Evolutionary conservation across 176 grass and related monocot genomes (phyloP).

Genomic region (Oryza coarctata): DNA sequence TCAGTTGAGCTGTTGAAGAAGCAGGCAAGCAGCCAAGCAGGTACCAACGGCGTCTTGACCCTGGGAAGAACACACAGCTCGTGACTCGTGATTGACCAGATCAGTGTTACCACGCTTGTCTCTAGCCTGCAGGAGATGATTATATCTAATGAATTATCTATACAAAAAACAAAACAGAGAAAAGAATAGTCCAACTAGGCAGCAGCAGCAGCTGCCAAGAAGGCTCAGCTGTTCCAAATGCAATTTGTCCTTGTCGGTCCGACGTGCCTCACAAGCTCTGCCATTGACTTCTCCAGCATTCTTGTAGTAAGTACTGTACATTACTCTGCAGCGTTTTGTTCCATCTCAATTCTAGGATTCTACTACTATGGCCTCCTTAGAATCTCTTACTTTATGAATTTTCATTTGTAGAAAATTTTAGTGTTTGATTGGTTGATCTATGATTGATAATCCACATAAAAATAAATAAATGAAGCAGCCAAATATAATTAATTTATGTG

Average conservation of each 20-base stretch:
- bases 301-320: background rate
- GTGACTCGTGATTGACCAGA: background rate
- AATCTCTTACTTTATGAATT: background rate
- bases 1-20: background rate
- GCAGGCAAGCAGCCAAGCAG: background rate
- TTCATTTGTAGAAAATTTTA: too few species aligned
- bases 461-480: too few species aligned
- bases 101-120: background rate
- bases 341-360: background rate
- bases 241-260: background rate
- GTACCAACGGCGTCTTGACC: background rate
- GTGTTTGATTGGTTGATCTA: too few species aligned
- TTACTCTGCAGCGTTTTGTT: background rate
- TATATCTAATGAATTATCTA: background rate
- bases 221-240: background rate
- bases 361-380: background rate
- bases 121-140: background rate
- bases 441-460: too few species aligned
- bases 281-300: constrained; percentile 18
- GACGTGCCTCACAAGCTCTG: background rate
- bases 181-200: background rate
- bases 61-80: background rate
- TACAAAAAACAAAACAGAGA: background rate
- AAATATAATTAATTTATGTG: too few species aligned
- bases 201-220: background rate